phyloP scores from a whole-genome alignment of 2,329 filamentous ascomycete species.

The Parastagonospora avenae region DNA sequence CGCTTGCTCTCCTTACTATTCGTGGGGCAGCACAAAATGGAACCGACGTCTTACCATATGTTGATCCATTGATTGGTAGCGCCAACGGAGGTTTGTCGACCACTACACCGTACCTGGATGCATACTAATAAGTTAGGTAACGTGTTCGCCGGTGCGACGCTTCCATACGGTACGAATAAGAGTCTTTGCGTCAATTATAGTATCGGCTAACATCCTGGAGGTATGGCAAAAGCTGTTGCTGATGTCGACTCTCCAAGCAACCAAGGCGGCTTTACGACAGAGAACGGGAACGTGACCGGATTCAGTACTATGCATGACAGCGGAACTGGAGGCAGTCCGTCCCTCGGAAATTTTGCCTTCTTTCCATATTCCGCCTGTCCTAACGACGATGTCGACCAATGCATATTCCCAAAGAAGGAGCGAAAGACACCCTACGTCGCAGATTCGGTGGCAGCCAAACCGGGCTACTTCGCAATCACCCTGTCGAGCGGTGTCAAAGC shows the following conservation, averaged over 20 bases:
- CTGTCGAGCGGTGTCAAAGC: constrained; percentile 63
- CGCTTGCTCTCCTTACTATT: too few species aligned
- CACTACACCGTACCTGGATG: not conserved
- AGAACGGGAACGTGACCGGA: constrained; percentile 58
- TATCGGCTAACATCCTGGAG: constrained; percentile 13
- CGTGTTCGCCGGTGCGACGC: constrained; percentile 61
- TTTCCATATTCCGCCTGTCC: constrained; percentile 46
- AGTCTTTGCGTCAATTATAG: not conserved
- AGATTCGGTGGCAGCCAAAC: constrained; percentile 60
- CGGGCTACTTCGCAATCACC: constrained; percentile 69
- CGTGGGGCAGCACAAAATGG: too few species aligned
- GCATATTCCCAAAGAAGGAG: constrained; percentile 62
- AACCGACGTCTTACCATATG: constrained; percentile 10
- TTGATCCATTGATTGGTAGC: constrained; percentile 67
- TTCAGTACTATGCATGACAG: constrained; percentile 66
- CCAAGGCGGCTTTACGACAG: constrained; percentile 63
- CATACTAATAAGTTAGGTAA: constrained; percentile 43
- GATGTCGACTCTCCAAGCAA: constrained; percentile 58
- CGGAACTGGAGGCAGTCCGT: constrained; percentile 56
- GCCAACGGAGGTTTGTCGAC: constrained; percentile 57
- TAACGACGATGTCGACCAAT: constrained; percentile 49
- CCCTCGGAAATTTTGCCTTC: constrained; percentile 49
- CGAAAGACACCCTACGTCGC: constrained; percentile 57
- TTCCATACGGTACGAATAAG: constrained; percentile 49
- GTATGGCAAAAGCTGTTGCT: constrained; percentile 45